Evolutionary conservation across 306 rosid genomes (phyloP).

Genomic region (Medicago lupulina): DNA sequence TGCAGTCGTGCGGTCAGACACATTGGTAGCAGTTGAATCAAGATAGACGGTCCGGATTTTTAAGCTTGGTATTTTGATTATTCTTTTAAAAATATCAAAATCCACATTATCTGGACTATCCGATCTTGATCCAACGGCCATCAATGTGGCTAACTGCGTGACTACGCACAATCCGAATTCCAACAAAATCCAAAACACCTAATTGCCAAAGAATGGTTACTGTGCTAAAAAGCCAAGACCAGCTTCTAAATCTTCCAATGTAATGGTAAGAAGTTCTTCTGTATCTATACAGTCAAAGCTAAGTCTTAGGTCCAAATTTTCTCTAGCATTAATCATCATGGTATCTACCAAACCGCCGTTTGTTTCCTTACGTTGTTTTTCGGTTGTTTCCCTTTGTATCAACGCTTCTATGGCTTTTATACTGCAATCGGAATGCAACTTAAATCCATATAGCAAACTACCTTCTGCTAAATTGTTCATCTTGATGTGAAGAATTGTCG

Average conservation of each 20-base stretch:
- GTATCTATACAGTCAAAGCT: constrained; percentile 84
- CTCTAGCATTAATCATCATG: constrained; percentile 86
- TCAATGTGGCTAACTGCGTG: neutral
- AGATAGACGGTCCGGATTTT: neutral
- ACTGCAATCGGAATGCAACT: constrained; percentile 73
- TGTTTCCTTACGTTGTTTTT: constrained; percentile 78
- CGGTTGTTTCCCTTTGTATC: constrained; percentile 70
- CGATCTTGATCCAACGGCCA: neutral
- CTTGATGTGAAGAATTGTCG: constrained; percentile 83
- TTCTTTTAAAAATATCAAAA: too few species aligned
- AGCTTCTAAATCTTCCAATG: constrained; percentile 77
- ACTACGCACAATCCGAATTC: neutral
- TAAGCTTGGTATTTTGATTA: too few species aligned
- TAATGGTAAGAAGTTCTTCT: constrained; percentile 81
- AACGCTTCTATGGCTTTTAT: constrained; percentile 62
- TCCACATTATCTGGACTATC: neutral
- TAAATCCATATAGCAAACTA: constrained; percentile 82
- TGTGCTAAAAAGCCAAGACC: constrained; percentile 66
- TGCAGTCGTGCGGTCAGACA: neutral
- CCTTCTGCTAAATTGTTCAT: constrained; percentile 70
- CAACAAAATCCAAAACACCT: constrained; percentile 29
- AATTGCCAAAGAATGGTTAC: constrained; percentile 46
- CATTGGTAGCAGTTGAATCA: neutral
- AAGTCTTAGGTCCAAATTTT: constrained; percentile 85
- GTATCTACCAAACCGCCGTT: constrained; percentile 90